These are phyloP conservation scores for Pseudogymnoascus sp. DNA, from an alignment of 2,329 filamentous ascomycete species.

Conservation along the genomic window DNA sequence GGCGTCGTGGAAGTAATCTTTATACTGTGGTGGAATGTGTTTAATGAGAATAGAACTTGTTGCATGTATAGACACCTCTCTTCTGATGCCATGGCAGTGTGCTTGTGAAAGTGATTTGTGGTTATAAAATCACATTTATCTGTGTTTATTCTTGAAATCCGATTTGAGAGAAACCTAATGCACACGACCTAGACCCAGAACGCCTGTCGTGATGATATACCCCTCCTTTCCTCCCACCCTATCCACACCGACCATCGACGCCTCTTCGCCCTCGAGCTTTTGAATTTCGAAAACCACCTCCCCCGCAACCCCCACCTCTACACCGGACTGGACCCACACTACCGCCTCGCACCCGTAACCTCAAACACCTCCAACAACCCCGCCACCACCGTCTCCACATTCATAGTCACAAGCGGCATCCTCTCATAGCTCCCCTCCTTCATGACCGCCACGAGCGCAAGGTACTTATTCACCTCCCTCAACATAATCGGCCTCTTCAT, in stretches of 20 bases:
- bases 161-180: neutral
- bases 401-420: constrained; percentile 81
- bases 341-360: constrained; percentile 53
- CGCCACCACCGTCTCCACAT: constrained; percentile 74
- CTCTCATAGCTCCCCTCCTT: constrained; percentile 77
- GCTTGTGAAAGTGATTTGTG: neutral
- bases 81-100: neutral
- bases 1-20: constrained; percentile 3
- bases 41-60: constrained; percentile 2
- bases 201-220: neutral
- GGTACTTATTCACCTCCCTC: constrained; percentile 65
- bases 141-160: neutral
- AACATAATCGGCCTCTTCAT: constrained; percentile 59
- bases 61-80: neutral
- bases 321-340: constrained; percentile 14
- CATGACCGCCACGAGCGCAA: constrained; percentile 81
- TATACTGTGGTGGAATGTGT: neutral
- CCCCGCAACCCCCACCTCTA: neutral
- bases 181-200: constrained; percentile 1
- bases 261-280: neutral
- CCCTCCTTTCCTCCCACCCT: neutral
- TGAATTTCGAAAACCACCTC: neutral
- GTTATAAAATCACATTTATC: neutral
- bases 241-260: neutral
- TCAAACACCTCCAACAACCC: constrained; percentile 75